Base-by-base conservation (phyloP, 2,329 filamentous ascomycete species). In the Dendrostoma leiphaemia region DNA sequence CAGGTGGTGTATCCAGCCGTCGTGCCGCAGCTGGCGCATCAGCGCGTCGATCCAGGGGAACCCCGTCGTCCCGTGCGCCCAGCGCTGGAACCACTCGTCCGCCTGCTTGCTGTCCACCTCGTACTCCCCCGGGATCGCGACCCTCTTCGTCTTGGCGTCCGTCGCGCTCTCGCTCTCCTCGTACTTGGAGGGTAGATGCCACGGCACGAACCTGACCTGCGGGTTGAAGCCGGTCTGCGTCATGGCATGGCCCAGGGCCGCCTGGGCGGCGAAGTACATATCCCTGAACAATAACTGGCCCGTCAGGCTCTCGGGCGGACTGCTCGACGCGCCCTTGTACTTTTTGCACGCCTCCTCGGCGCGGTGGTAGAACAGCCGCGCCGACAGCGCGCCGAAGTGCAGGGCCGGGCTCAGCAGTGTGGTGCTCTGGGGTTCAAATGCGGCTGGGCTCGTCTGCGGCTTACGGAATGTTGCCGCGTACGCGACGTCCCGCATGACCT, bases 181-280 rank as follows among this genome's bases (percentile, higher is more conserved):
- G 48, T 80, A 60, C 59, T 82, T 83, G 2, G 83, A 86, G 0
- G 85, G 88, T 1, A 92, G 71, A 64, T 91, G 87, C 89, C 89
- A 92, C 4, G 88, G 88, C 13, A 92, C 82, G 68, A 91, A 91
- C n/a, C 88, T 79, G 35, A 82, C 86, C 59, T 86, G 72, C 0
- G 77, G 68, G 62, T 92, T 92, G 32, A 81, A 80, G 46, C 80
- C 73, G 1, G 85, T 86, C 62, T 89, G 86, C 1, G 72, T 75
- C 61, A 90, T 91, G 0, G 73, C 63, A 29, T 79, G 74, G 0
- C 88, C 88, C 1, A 91, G 71, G 0, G 81, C 78, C 1, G 88
- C 86, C 65, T 92, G 88, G 0, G 88, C 88, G 13, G 81, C 88
- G 62, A 92, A 91, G 69, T 91, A 92, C 89, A 92, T 92, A 65